Conservation (phyloP, 768 basidiomycete genomes). For the Chalciporus piperatus region DNA sequence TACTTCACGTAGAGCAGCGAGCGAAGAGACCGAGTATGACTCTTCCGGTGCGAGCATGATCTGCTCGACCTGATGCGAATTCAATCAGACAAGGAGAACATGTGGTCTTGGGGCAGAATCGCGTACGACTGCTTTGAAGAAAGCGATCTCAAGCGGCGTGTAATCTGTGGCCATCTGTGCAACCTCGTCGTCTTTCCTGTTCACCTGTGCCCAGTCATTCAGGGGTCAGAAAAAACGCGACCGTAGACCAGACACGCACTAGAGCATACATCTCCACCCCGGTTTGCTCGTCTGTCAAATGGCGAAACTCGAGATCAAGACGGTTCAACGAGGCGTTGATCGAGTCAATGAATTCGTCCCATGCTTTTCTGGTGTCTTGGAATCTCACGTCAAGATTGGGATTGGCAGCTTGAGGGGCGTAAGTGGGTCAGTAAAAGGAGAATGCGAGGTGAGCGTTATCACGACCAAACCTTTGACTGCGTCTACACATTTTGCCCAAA, state of each 20-base stretch:
- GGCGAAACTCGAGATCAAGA: conserved; percentile 71
- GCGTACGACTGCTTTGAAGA: conserved; percentile 79
- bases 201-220: conserved; percentile 50
- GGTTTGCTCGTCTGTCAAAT: conserved; percentile 57
- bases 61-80: conserved; percentile 64
- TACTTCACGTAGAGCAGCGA: conserved; percentile 73
- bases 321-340: conserved; percentile 65
- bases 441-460: background rate
- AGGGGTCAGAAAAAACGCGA: background rate
- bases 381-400: conserved; percentile 46
- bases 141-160: conserved; percentile 71
- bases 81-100: background rate
- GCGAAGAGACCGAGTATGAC: conserved; percentile 72
- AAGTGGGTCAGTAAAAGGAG: conserved; percentile 1
- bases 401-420: conserved; percentile 47
- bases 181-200: conserved; percentile 74
- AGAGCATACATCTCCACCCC: conserved; percentile 67
- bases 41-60: conserved; percentile 80
- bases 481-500: conserved; percentile 67
- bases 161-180: conserved; percentile 87
- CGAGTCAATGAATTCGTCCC: conserved; percentile 56
- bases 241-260: conserved; percentile 40
- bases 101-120: background rate
- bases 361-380: conserved; percentile 42
- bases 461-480: conserved; percentile 58